A percentile compares a stretch with the other conserved stretches of the same genome.
These are phyloP conservation scores for Cercospora sp. DNA, from an alignment of 2,329 filamentous ascomycete species.

Conservation along the genomic window DNA sequence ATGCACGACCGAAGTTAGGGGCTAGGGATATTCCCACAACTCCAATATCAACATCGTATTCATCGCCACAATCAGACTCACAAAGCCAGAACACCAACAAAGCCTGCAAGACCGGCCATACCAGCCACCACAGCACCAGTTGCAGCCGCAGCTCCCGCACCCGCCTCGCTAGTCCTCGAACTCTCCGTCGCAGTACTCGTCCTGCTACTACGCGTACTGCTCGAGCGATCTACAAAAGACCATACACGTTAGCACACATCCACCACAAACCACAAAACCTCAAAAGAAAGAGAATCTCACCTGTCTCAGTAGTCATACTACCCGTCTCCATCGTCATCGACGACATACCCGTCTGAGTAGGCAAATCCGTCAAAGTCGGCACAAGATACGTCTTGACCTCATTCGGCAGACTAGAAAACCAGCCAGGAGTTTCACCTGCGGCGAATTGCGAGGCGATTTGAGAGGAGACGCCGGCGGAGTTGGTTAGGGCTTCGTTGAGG, in stretches of 20 bases:
- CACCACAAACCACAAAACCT: not conserved
- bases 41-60: too few relatives aligned
- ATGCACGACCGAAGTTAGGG: too few relatives aligned
- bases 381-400: conserved; percentile 48
- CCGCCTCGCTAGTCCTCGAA: conserved; percentile 41
- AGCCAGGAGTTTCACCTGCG: conserved; percentile 46
- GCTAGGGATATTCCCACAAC: too few relatives aligned
- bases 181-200: conserved; percentile 47
- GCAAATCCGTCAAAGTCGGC: conserved; percentile 19
- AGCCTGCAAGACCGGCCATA: conserved; percentile 24
- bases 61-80: too few relatives aligned
- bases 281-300: conserved; percentile 25
- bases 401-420: conserved; percentile 48
- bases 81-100: conserved; percentile 15
- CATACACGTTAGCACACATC: too few relatives aligned
- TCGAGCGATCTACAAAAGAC: not conserved
- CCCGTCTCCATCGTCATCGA: not conserved
- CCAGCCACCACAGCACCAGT: conserved; percentile 27
- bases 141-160: conserved; percentile 15
- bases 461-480: conserved; percentile 44
- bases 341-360: not conserved
- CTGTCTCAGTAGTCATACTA: conserved; percentile 39
- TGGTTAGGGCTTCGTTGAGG: conserved; percentile 44
- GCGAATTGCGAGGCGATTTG: conserved; percentile 47
- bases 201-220: not conserved